phyloP scores from a whole-genome alignment of 2,329 filamentous ascomycete species.

The Cercospora zeae-maydis region DNA sequence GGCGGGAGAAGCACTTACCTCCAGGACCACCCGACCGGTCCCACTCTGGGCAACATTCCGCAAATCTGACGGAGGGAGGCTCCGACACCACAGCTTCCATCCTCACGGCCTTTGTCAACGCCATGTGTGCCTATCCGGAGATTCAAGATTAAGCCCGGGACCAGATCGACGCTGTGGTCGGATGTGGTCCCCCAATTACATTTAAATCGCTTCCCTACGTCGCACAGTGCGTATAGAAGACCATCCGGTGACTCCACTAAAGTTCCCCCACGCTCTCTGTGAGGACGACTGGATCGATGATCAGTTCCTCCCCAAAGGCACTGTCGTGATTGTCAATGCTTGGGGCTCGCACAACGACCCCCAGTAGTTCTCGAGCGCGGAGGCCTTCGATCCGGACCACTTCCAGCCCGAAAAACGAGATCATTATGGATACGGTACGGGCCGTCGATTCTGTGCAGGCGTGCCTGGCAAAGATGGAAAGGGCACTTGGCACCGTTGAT shows the following conservation, averaged over 20 bases:
- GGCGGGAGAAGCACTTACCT: conserved; percentile 25
- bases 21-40: conserved; percentile 43
- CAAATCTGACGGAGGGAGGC: conserved; percentile 29
- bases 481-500: not conserved
- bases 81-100: not conserved
- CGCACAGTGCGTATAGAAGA: not conserved
- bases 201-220: not conserved
- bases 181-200: not conserved
- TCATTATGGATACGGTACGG: not conserved
- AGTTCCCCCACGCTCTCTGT: not conserved
- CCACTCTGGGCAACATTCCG: conserved; percentile 44
- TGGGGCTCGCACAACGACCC: not conserved
- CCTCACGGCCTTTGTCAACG: not conserved
- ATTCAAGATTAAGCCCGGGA: not conserved
- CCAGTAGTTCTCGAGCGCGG: not conserved
- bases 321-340: not conserved
- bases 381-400: not conserved
- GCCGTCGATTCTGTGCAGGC: not conserved
- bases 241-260: not conserved
- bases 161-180: not conserved
- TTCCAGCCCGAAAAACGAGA: not conserved
- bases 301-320: not conserved
- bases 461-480: not conserved
- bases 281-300: not conserved
- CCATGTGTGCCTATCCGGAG: not conserved